phyloP scores from a whole-genome alignment of 148 eudicot species.

The Limonium bicolor region DNA sequence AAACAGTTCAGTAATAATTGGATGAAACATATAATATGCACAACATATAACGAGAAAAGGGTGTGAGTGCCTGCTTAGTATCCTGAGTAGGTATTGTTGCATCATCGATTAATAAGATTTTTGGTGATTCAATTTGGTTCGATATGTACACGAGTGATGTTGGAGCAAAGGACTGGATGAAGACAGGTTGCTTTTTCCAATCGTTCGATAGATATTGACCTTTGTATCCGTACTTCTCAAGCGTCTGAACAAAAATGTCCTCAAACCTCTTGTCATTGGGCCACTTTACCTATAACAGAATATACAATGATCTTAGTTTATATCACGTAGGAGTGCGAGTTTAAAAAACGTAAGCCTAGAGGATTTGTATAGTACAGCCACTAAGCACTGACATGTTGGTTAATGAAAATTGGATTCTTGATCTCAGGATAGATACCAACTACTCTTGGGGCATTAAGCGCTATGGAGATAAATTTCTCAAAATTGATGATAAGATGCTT shows the following conservation, averaged over 20 bases:
- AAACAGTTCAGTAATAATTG: no score
- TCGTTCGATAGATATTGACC: constrained; percentile 76
- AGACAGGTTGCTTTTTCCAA: constrained; percentile 81
- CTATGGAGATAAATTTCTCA: constrained; percentile 81
- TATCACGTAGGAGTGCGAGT: not conserved
- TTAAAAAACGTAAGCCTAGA: not conserved
- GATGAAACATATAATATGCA: no score
- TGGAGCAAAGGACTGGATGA: constrained; percentile 97
- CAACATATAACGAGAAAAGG: not conserved
- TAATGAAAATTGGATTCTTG: constrained; percentile 73
- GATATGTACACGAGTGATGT: constrained; percentile 64
- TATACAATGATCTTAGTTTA: not conserved
- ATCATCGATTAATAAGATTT: constrained; percentile 70
- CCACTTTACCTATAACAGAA: constrained; percentile 72
- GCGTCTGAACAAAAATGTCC: constrained; percentile 68
- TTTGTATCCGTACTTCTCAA: constrained; percentile 60
- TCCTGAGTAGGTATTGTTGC: constrained; percentile 49
- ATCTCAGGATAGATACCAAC: constrained; percentile 99
- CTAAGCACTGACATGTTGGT: constrained; percentile 61
- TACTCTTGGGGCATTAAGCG: constrained; percentile 83
- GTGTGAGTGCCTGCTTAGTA: constrained; percentile 68
- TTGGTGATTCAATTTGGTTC: constrained; percentile 70
- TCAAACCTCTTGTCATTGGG: constrained; percentile 65
- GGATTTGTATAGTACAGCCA: no score
- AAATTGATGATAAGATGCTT: constrained; percentile 81